Percentiles rank a stretch among this genome's conserved stretches.
These are phyloP conservation scores for Aspergillaceae sp. DNA, from an alignment of 2,329 filamentous ascomycete genomes.

Conservation along the genomic window DNA sequence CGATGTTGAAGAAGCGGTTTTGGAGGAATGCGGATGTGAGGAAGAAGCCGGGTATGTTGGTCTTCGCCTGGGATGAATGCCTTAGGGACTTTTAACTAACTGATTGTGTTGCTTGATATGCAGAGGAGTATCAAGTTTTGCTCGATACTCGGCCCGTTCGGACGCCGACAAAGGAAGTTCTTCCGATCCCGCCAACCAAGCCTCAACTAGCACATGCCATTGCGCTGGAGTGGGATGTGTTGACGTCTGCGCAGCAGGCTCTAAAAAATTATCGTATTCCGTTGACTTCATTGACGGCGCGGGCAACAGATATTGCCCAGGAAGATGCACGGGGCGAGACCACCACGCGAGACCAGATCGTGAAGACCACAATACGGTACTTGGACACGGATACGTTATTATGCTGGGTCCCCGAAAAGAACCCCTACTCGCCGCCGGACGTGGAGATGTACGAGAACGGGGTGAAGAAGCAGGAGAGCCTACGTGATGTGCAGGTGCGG, in stretches of 20 bases:
- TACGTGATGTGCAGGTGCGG: slow-evolving; percentile 64
- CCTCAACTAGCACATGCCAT: slow-evolving; percentile 74
- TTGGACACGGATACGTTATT: slow-evolving; percentile 86
- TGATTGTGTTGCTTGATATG: background rate
- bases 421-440: slow-evolving; percentile 44
- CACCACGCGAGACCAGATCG: slow-evolving; percentile 54
- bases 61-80: background rate
- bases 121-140: slow-evolving; percentile 53
- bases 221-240: slow-evolving; percentile 85
- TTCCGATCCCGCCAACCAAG: slow-evolving; percentile 67
- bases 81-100: background rate
- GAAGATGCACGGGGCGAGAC: slow-evolving; percentile 51
- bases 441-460: slow-evolving; percentile 28
- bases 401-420: slow-evolving; percentile 67
- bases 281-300: slow-evolving; percentile 73
- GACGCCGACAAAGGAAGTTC: slow-evolving; percentile 61
- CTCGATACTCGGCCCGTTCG: slow-evolving; percentile 74
- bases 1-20: slow-evolving; percentile 62
- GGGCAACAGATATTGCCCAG: slow-evolving; percentile 69
- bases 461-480: slow-evolving; percentile 44
- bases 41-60: slow-evolving; percentile 51
- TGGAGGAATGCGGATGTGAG: slow-evolving; percentile 76
- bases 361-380: slow-evolving; percentile 68
- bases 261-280: slow-evolving; percentile 82
- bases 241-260: slow-evolving; percentile 74